Conservation (phyloP, 2,329 filamentous ascomycete species). For the Venturia oleaginea region DNA sequence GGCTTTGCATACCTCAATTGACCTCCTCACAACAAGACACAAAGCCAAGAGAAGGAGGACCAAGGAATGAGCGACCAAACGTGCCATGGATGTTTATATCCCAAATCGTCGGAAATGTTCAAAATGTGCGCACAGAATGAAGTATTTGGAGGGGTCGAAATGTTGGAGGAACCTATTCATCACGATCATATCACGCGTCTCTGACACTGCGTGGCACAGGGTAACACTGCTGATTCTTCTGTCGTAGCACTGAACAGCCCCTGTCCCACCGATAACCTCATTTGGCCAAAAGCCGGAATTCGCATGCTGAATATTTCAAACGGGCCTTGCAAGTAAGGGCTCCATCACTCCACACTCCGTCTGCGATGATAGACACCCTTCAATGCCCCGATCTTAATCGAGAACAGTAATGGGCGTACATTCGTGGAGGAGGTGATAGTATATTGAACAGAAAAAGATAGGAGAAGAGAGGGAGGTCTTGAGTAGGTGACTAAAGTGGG, state of each 20-base stretch:
- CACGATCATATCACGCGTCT: neutral
- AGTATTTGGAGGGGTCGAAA: neutral
- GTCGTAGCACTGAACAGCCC: neutral
- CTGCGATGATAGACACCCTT: too few relatives aligned
- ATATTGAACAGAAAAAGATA: too few relatives aligned
- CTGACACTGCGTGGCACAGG: neutral
- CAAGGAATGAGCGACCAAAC: neutral
- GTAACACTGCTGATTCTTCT: neutral
- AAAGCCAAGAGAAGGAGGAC: neutral
- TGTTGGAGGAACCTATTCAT: neutral
- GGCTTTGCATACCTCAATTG: neutral
- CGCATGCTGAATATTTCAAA: neutral
- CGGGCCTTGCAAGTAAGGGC: neutral
- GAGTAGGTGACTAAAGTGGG: too few relatives aligned
- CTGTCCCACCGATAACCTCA: neutral
- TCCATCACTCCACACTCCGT: too few relatives aligned
- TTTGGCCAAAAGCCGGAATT: neutral
- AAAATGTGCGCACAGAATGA: neutral
- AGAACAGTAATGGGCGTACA: too few relatives aligned
- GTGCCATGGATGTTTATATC: neutral
- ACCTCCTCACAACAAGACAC: neutral
- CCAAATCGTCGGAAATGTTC: neutral
- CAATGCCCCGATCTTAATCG: too few relatives aligned
- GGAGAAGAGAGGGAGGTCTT: too few relatives aligned
- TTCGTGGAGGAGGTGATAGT: too few relatives aligned